Evolutionary conservation across 2,329 filamentous ascomycete species (phyloP).

Genomic region (Cercospora janseana): DNA sequence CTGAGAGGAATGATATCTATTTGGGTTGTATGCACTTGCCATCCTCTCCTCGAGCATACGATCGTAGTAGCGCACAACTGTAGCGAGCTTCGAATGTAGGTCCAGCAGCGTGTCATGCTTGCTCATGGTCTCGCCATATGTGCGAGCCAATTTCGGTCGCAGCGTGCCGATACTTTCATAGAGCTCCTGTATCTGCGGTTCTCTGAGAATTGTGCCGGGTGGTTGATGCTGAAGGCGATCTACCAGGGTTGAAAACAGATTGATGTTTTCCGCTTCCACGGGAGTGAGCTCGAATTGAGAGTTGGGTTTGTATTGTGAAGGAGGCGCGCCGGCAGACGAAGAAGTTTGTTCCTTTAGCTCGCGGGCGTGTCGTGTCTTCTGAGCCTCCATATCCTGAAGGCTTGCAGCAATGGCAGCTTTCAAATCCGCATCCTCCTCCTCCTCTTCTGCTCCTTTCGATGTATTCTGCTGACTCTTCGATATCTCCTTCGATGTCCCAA

Average conservation of each 20-base stretch:
- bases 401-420: conserved; percentile 95
- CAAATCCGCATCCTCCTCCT: conserved; percentile 89
- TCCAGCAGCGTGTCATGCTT: conserved; percentile 96
- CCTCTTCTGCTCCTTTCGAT: conserved; percentile 46
- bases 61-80: conserved; percentile 95
- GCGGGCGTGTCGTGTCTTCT: conserved; percentile 86
- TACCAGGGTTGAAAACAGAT: conserved; percentile 88
- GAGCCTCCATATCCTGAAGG: conserved; percentile 93
- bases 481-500: conserved; percentile 21
- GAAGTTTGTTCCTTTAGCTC: conserved; percentile 70
- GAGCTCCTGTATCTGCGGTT: conserved; percentile 95
- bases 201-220: conserved; percentile 89
- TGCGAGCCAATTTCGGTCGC: conserved; percentile 87
- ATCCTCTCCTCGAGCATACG: conserved; percentile 95
- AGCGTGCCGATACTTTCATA: conserved; percentile 96
- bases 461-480: conserved; percentile 23
- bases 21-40: conserved; percentile 86
- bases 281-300: conserved; percentile 93
- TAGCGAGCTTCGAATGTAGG: conserved; percentile 90
- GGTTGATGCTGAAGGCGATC: conserved; percentile 93
- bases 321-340: conserved; percentile 52
- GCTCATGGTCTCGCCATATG: conserved; percentile 99
- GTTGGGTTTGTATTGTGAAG: conserved; percentile 63
- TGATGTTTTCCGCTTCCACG: conserved; percentile 96
- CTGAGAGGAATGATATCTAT: conserved; percentile 45